Percentiles rank a stretch among this genome's conserved stretches.
These are phyloP conservation scores for Calonectria naviculata DNA, from an alignment of 2,329 filamentous ascomycete genomes.

Conservation along the genomic window DNA sequence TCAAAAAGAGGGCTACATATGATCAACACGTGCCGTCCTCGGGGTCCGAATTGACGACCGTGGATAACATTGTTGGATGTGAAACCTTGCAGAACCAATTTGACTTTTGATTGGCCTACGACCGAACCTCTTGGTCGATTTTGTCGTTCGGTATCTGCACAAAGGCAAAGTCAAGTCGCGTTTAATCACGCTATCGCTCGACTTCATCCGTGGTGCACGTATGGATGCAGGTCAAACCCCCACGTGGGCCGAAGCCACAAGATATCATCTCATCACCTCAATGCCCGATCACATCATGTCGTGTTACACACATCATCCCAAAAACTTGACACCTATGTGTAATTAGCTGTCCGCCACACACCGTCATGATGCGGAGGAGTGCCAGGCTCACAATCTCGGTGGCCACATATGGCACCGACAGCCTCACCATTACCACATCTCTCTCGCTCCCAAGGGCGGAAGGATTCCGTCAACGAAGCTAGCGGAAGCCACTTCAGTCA, in stretches of 20 bases:
- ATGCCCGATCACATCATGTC: not conserved
- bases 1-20: not conserved
- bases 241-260: not conserved
- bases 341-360: not conserved
- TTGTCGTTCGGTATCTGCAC: not conserved
- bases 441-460: not conserved
- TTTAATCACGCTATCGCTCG: not conserved
- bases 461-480: slow-evolving; percentile 8
- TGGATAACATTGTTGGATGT: not conserved
- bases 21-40: not conserved
- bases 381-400: not conserved
- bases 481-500: slow-evolving; percentile 1
- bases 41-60: not conserved
- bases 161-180: not conserved
- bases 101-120: not conserved
- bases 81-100: not conserved
- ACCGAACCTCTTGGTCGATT: not conserved
- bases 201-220: not conserved
- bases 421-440: not conserved
- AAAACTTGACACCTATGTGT: not conserved
- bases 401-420: not conserved
- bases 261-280: not conserved
- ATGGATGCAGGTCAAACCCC: slow-evolving; percentile 3
- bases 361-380: not conserved
- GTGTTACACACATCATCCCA: not conserved